These are phyloP conservation scores for Phialophora verrucosa DNA, from an alignment of 2,329 filamentous ascomycete species.

Conservation along the genomic window DNA sequence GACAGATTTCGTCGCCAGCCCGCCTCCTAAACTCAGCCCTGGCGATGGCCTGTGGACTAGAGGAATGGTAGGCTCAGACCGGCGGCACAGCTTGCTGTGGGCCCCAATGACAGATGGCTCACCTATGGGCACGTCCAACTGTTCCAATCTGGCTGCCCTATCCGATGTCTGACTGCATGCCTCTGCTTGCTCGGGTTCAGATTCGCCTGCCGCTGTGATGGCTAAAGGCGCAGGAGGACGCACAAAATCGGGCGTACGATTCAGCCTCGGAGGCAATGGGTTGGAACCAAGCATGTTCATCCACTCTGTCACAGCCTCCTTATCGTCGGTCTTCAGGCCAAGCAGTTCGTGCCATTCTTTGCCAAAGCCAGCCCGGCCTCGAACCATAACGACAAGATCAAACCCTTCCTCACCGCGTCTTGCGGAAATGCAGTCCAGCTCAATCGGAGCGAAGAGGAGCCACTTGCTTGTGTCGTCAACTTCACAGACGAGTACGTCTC, in stretches of 20 bases:
- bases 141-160: slow-evolving; percentile 46
- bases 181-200: background rate
- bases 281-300: slow-evolving; percentile 76
- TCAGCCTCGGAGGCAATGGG: slow-evolving; percentile 66
- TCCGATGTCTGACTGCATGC: background rate
- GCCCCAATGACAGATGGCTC: slow-evolving; percentile 43
- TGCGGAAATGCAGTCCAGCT: slow-evolving; percentile 74
- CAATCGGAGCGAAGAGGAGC: slow-evolving; percentile 90
- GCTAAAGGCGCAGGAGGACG: slow-evolving; percentile 40
- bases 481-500: slow-evolving; percentile 92
- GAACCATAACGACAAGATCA: slow-evolving; percentile 85
- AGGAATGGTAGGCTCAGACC: slow-evolving; percentile 13
- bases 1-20: slow-evolving; percentile 33
- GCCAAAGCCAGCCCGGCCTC: slow-evolving; percentile 67
- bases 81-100: slow-evolving; percentile 22
- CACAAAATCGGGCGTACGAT: slow-evolving; percentile 60
- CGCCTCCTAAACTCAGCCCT: slow-evolving; percentile 37
- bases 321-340: slow-evolving; percentile 74
- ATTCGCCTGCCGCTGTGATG: slow-evolving; percentile 35
- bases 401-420: slow-evolving; percentile 73
- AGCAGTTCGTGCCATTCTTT: slow-evolving; percentile 84
- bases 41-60: slow-evolving; percentile 23
- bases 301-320: slow-evolving; percentile 84
- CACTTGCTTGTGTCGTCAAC: slow-evolving; percentile 78
- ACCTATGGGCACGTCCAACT: slow-evolving; percentile 67